Conservation (phyloP, 352 stramenopile genomes). For the Phytophthora constricta region DNA sequence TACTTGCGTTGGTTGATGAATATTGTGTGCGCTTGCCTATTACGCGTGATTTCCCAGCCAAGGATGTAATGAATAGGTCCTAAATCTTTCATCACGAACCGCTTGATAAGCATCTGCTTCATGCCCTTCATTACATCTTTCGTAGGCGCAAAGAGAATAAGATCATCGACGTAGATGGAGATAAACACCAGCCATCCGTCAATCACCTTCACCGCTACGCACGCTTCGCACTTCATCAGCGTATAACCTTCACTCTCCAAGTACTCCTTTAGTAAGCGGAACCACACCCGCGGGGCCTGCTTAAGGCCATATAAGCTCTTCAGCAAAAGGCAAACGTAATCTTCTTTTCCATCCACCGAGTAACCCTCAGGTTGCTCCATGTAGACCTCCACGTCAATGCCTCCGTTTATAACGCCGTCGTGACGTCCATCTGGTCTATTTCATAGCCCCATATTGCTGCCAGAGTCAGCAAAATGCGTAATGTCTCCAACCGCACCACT, state of each 20-base stretch:
- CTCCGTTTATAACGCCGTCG: conserved; percentile 13
- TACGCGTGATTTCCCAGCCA: conserved; percentile 22
- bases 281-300: conserved; percentile 29
- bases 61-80: conserved; percentile 31
- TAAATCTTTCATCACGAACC: conserved; percentile 34
- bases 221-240: conserved; percentile 22
- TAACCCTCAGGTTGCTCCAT: conserved; percentile 10
- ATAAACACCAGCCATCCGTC: conserved; percentile 24
- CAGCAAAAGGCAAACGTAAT: conserved; percentile 3
- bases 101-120: conserved; percentile 11
- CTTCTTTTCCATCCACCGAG: conserved; percentile 9
- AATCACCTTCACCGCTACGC: conserved; percentile 17
- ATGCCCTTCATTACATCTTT: conserved; percentile 15
- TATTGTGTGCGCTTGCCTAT: conserved; percentile 7
- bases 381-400: conserved; percentile 2
- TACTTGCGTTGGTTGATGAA: conserved; percentile 29
- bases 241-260: conserved; percentile 23
- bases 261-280: conserved; percentile 18
- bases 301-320: conserved; percentile 10
- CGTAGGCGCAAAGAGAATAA: conserved; percentile 27
- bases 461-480: not conserved
- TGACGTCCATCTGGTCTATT: conserved; percentile 1
- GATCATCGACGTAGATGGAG: conserved; percentile 31
- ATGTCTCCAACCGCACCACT: conserved; percentile 2
- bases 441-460: not conserved